Conservation (phyloP, 306 rosid species). For the Citrullus mucosospermus region DNA sequence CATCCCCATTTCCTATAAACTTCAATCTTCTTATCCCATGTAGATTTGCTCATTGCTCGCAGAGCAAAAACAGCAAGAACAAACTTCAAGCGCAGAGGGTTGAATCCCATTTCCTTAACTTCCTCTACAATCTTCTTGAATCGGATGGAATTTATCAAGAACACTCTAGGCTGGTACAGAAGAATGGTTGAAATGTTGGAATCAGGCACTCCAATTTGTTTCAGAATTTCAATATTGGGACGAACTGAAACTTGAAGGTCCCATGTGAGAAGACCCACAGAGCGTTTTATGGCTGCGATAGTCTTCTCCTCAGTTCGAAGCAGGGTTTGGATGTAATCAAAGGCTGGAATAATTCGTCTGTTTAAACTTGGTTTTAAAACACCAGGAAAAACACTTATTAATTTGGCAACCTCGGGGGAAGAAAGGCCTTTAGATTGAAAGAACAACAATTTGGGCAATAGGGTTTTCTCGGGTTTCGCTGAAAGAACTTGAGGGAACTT, state of each 20-base stretch:
- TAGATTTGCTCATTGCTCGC: constrained; percentile 7
- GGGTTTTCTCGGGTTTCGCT: constrained; percentile 17
- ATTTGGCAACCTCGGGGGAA: constrained; percentile 8
- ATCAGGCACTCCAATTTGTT: constrained; percentile 1
- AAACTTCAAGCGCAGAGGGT: constrained; percentile 11
- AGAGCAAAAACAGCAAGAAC: constrained; percentile 17
- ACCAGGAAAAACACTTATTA: not conserved
- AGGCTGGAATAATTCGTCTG: constrained; percentile 16
- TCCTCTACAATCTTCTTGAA: constrained; percentile 2
- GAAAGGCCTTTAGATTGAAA: constrained; percentile 24
- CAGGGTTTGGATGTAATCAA: constrained; percentile 11
- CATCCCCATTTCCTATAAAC: constrained; percentile 46
- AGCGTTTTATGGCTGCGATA: not conserved
- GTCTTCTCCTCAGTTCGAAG: constrained; percentile 17
- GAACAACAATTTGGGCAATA: constrained; percentile 30
- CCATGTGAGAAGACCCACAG: not conserved
- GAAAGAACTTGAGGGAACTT: constrained; percentile 1
- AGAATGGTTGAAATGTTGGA: constrained; percentile 8
- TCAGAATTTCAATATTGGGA: not conserved
- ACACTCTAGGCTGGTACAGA: not conserved
- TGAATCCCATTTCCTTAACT: constrained; percentile 32
- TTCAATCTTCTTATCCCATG: constrained; percentile 26
- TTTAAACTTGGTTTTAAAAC: constrained; percentile 15
- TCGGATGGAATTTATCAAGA: not conserved
- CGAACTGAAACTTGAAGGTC: not conserved